These are phyloP conservation scores for Aspergillus hiratsukae DNA, from an alignment of 2,329 filamentous ascomycete genomes.

Conservation along the genomic window DNA sequence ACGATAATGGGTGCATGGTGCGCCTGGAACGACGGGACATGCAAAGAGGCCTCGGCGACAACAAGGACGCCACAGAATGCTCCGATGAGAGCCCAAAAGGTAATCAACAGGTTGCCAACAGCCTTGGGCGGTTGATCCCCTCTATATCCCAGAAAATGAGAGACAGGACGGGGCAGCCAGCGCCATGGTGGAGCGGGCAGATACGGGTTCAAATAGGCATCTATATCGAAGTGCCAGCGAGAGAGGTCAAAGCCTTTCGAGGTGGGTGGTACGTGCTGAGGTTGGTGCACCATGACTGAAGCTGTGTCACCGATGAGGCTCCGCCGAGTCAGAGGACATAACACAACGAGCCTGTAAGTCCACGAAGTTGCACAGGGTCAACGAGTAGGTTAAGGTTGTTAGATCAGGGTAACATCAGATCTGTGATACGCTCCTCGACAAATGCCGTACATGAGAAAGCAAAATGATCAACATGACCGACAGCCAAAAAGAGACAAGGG, in stretches of 20 bases:
- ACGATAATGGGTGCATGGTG: constrained; percentile 59
- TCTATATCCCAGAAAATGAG: constrained; percentile 66
- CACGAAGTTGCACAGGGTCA: background rate
- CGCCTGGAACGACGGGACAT: constrained; percentile 51
- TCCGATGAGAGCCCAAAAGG: constrained; percentile 62
- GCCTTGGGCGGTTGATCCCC: constrained; percentile 25
- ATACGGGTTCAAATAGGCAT: constrained; percentile 67
- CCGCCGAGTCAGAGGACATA: background rate
- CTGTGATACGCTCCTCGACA: background rate
- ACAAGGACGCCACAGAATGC: constrained; percentile 58
- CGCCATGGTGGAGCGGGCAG: constrained; percentile 63
- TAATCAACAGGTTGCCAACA: constrained; percentile 56
- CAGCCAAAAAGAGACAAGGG: background rate
- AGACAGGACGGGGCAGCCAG: constrained; percentile 60
- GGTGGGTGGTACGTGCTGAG: background rate
- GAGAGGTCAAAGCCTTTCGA: constrained; percentile 18
- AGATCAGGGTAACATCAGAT: background rate
- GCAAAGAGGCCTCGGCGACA: constrained; percentile 54
- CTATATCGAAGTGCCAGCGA: constrained; percentile 64
- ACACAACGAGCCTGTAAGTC: background rate
- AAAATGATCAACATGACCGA: background rate
- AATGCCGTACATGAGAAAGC: background rate
- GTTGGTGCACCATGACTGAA: constrained; percentile 3
- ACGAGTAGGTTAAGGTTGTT: background rate
- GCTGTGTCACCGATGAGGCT: background rate